Percentiles rank a stretch among this genome's conserved stretches.
Evolutionary conservation across 2,329 filamentous ascomycete species (phyloP).

Genomic region (Fusarium sp.): DNA sequence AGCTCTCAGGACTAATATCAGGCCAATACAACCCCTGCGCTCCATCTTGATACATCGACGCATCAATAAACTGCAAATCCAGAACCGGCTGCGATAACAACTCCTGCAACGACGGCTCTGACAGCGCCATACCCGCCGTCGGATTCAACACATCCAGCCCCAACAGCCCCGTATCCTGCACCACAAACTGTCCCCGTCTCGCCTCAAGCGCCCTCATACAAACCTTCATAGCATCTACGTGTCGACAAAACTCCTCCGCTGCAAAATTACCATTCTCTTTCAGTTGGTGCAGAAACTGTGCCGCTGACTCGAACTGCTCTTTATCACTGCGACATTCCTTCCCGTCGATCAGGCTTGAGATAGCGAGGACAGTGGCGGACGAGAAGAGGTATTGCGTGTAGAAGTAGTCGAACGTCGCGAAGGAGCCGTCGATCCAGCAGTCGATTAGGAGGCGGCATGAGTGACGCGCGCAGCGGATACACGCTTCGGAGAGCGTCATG

Average conservation of each 20-base stretch:
- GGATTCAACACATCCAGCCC: constrained; percentile 36
- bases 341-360: constrained; percentile 52
- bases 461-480: constrained; percentile 57
- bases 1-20: constrained; percentile 43
- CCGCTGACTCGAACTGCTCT: constrained; percentile 53
- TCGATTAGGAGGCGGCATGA: constrained; percentile 55
- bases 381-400: constrained; percentile 60
- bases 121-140: constrained; percentile 50
- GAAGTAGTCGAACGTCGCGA: constrained; percentile 59
- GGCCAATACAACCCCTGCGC: constrained; percentile 41
- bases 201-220: constrained; percentile 38
- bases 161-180: constrained; percentile 12
- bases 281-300: constrained; percentile 52
- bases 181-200: constrained; percentile 27
- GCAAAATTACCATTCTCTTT: constrained; percentile 54
- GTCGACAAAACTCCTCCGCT: constrained; percentile 54
- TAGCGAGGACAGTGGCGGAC: constrained; percentile 55
- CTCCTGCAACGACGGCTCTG: constrained; percentile 50
- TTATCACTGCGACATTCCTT: constrained; percentile 49
- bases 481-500: constrained; percentile 55
- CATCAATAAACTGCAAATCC: constrained; percentile 50
- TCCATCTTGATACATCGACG: constrained; percentile 41
- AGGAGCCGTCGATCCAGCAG: constrained; percentile 59
- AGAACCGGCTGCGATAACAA: constrained; percentile 48
- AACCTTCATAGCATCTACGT: constrained; percentile 51